A percentile compares a stretch with the other conserved stretches of the same genome.
These are phyloP conservation scores for Pseudogymnoascus sp. DNA, from an alignment of 2,329 filamentous ascomycete genomes.

Conservation along the genomic window DNA sequence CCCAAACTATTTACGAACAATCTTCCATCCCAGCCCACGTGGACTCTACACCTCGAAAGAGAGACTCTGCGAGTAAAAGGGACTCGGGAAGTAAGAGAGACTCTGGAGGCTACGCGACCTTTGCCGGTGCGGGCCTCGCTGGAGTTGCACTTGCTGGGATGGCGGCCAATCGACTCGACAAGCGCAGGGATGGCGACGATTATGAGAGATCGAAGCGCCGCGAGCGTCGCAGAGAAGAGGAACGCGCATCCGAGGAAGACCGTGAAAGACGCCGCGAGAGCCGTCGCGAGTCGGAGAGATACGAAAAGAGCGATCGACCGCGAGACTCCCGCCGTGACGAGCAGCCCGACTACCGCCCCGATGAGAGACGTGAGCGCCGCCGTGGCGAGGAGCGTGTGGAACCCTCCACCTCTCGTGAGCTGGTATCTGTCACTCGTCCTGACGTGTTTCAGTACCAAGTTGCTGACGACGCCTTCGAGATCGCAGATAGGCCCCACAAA, in stretches of 20 bases:
- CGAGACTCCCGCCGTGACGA: conserved; percentile 12
- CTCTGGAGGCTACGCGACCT: conserved; percentile 22
- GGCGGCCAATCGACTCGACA: conserved; percentile 29
- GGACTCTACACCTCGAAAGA: conserved; percentile 3
- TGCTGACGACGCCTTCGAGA: conserved; percentile 3
- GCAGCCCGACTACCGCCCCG: conserved; percentile 10
- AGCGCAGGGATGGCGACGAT: conserved; percentile 23
- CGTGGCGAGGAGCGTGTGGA: conserved; percentile 19
- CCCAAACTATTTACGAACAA: conserved; percentile 56
- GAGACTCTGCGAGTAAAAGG: neutral
- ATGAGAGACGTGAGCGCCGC: conserved; percentile 12
- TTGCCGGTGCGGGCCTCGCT: conserved; percentile 27
- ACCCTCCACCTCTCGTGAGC: neutral
- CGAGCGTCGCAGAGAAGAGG: conserved; percentile 25
- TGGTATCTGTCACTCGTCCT: neutral
- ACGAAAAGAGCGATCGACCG: conserved; percentile 6
- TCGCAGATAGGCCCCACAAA: neutral
- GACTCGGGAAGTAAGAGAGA: neutral
- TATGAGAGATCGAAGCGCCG: conserved; percentile 21
- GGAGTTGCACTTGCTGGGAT: conserved; percentile 39
- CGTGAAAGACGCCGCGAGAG: neutral
- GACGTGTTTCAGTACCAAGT: conserved; percentile 1
- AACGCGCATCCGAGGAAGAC: neutral
- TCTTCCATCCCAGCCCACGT: neutral
- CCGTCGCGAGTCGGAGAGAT: neutral